Conservation (phyloP, 148 eudicot genomes). For the Bassia scoparia region DNA sequence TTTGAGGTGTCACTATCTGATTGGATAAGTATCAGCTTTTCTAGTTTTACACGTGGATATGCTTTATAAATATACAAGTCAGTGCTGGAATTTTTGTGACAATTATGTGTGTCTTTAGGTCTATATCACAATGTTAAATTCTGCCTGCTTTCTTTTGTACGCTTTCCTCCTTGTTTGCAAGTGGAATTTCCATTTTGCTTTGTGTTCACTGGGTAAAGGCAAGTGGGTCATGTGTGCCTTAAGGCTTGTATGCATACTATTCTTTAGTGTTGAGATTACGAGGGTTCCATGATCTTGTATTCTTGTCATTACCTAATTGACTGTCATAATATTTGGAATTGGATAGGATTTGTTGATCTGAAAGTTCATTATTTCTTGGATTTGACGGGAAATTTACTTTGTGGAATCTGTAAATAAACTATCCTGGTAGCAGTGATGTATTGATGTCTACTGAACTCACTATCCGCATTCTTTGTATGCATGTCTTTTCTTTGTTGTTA, state of each 20-base stretch:
- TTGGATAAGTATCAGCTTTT: too few relatives aligned
- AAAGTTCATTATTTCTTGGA: not conserved
- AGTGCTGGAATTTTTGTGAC: too few relatives aligned
- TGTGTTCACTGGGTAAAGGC: not conserved
- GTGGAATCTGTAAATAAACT: not conserved
- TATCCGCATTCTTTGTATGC: not conserved
- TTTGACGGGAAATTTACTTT: not conserved
- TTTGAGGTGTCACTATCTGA: too few relatives aligned
- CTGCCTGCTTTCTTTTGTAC: not conserved
- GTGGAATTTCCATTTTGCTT: not conserved
- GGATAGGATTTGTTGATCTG: not conserved
- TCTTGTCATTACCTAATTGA: not conserved
- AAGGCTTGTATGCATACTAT: not conserved
- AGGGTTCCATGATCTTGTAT: too few relatives aligned
- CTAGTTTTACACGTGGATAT: too few relatives aligned
- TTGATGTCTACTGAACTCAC: not conserved
- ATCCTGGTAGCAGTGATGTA: not conserved
- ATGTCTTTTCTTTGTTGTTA: not conserved
- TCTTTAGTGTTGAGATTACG: not conserved
- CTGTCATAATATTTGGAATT: not conserved
- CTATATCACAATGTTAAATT: too few relatives aligned
- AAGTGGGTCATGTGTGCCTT: not conserved
- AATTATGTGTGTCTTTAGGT: too few relatives aligned
- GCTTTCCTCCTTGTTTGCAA: not conserved
- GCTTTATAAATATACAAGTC: too few relatives aligned